Conservation (phyloP, 169 alveolate genomes). For the Perkinsus chesapeaki region DNA sequence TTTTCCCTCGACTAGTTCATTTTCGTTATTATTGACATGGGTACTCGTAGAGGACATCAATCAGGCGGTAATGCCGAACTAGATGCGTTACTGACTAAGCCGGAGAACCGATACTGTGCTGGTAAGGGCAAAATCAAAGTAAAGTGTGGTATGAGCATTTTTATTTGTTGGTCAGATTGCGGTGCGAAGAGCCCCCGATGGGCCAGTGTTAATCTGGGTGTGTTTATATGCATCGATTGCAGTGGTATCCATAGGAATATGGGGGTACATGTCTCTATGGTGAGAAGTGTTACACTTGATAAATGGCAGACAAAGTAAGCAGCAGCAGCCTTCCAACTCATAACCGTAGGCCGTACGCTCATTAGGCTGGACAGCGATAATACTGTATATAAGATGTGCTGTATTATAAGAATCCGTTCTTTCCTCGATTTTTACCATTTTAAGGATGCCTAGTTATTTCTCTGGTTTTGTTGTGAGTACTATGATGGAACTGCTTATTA, state of each 20-base stretch:
- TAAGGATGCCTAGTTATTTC: too few species aligned
- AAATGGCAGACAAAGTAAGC: slow-evolving; percentile 7
- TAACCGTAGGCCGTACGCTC: too few species aligned
- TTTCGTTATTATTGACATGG: background rate
- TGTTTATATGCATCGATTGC: slow-evolving; percentile 83
- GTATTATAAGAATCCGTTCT: too few species aligned
- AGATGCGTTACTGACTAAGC: background rate
- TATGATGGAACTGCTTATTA: background rate
- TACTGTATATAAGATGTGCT: too few species aligned
- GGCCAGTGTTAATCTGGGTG: slow-evolving; percentile 87
- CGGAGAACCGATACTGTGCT: background rate
- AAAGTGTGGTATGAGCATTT: background rate
- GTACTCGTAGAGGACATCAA: background rate
- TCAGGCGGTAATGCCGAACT: background rate
- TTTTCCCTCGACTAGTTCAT: background rate
- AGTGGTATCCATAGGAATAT: slow-evolving; percentile 86
- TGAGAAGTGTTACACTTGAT: slow-evolving; percentile 82
- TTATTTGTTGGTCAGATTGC: slow-evolving; percentile 96
- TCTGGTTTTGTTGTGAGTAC: background rate
- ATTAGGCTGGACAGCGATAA: too few species aligned
- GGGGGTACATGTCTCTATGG: slow-evolving; percentile 85
- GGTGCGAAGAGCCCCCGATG: slow-evolving; percentile 83
- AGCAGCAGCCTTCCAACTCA: too few species aligned
- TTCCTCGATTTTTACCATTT: too few species aligned
- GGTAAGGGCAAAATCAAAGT: background rate